Evolutionary conservation across 139 green algal species (phyloP).

Genomic region (Mesostigma viride): DNA sequence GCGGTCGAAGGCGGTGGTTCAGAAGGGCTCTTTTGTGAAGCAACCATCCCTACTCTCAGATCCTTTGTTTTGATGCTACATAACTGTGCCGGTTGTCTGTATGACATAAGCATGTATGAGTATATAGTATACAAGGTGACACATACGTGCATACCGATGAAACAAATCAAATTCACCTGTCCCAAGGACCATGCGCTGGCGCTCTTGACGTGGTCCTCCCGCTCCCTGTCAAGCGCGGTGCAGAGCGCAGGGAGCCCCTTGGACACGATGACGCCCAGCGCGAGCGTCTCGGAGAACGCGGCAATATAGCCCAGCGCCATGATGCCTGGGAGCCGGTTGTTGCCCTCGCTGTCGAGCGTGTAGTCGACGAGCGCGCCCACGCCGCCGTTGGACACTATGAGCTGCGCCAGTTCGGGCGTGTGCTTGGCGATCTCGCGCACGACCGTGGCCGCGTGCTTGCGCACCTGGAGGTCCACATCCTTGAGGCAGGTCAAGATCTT

Average conservation of each 20-base stretch:
- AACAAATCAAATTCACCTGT: no score
- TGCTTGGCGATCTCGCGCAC: slow-evolving; percentile 69
- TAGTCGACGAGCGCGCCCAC: slow-evolving; percentile 74
- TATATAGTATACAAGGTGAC: no score
- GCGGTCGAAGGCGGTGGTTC: no score
- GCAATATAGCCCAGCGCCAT: slow-evolving; percentile 81
- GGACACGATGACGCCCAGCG: slow-evolving; percentile 64
- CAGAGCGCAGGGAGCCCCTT: slow-evolving; percentile 60
- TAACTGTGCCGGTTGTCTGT: no score
- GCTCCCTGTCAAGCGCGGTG: slow-evolving; percentile 34
- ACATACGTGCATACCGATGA: no score
- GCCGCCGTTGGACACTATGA: slow-evolving; percentile 68
- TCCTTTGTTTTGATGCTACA: no score
- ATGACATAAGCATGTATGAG: no score
- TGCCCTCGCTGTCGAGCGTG: slow-evolving; percentile 4
- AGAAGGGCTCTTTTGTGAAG: no score
- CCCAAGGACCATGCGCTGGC: slow-evolving; percentile 61
- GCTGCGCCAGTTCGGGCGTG: slow-evolving; percentile 76
- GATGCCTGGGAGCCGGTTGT: slow-evolving; percentile 54
- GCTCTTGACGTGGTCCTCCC: slow-evolving; percentile 67
- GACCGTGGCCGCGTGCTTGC: slow-evolving; percentile 61
- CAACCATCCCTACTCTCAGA: no score
- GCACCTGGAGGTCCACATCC: slow-evolving; percentile 69
- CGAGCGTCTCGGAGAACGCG: slow-evolving; percentile 74
- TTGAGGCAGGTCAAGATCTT: slow-evolving; percentile 77